These are phyloP conservation scores for Podila clonocystis DNA, from an alignment of 192 early-diverging fungal species.

Conservation along the genomic window DNA sequence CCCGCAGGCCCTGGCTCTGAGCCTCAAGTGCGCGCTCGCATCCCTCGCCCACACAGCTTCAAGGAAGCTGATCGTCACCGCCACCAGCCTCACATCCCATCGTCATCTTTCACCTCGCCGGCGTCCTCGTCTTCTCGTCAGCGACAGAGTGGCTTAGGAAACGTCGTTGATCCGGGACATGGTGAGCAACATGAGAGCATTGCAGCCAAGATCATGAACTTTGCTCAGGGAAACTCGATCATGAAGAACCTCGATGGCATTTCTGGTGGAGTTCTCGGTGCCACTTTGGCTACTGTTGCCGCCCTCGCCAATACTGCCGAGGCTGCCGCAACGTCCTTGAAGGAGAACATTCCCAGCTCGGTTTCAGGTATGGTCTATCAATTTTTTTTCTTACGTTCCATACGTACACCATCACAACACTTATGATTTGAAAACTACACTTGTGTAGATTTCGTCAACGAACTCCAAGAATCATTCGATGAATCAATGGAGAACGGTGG, in stretches of 20 bases:
- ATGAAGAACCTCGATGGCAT: slow-evolving; percentile 27
- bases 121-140: background rate
- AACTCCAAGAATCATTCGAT: slow-evolving; percentile 8
- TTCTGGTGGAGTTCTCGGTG: slow-evolving; percentile 24
- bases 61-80: slow-evolving; percentile 34
- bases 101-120: background rate
- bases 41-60: slow-evolving; percentile 13
- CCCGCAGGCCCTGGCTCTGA: slow-evolving; percentile 10
- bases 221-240: slow-evolving; percentile 6
- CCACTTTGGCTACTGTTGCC: slow-evolving; percentile 13
- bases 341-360: slow-evolving; percentile 6
- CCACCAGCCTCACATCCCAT: slow-evolving; percentile 26
- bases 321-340: slow-evolving; percentile 1
- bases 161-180: background rate
- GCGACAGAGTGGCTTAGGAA: background rate
- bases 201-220: slow-evolving; percentile 26
- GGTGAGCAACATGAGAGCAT: background rate
- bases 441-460: background rate
- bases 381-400: background rate
- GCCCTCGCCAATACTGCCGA: slow-evolving; percentile 7
- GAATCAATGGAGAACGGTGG: slow-evolving; percentile 6
- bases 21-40: background rate
- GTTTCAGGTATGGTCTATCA: slow-evolving; percentile 1
- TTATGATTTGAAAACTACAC: background rate
- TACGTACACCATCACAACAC: no score